Evolutionary conservation across 805 yeast species (phyloP).

Genomic region (Wickerhamiella azyma): DNA sequence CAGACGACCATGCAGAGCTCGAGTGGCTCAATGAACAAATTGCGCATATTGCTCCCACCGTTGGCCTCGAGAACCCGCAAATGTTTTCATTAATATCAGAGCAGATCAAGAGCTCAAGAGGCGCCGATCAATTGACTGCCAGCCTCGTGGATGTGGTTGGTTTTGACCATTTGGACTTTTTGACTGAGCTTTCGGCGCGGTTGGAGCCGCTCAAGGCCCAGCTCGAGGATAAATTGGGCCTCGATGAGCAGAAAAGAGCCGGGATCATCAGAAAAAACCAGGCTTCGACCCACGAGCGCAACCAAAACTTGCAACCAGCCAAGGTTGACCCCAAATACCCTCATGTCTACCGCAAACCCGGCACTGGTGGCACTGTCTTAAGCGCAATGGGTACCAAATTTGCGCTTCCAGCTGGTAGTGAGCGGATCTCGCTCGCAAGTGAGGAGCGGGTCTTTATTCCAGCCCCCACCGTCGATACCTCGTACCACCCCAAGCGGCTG

Average conservation of each 20-base stretch:
- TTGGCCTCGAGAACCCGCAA: slow-evolving; percentile 3
- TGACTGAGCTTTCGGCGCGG: slow-evolving; percentile 44
- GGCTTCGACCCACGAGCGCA: slow-evolving; percentile 12
- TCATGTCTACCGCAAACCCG: slow-evolving; percentile 60
- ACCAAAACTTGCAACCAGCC: slow-evolving; percentile 20
- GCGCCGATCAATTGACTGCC: slow-evolving; percentile 11
- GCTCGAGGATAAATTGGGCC: slow-evolving; percentile 21
- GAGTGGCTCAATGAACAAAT: slow-evolving; percentile 3
- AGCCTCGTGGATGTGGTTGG: slow-evolving; percentile 67
- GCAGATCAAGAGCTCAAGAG: background rate
- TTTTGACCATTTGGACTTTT: slow-evolving; percentile 70
- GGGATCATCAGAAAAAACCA: slow-evolving; percentile 14
- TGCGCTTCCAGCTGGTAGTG: slow-evolving; percentile 69
- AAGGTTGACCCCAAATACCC: slow-evolving; percentile 48
- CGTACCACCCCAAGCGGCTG: slow-evolving; percentile 32
- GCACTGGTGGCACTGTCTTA: slow-evolving; percentile 53
- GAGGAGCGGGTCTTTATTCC: slow-evolving; percentile 83
- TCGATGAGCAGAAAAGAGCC: slow-evolving; percentile 12
- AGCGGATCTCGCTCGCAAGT: slow-evolving; percentile 29
- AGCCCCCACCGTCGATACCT: slow-evolving; percentile 28
- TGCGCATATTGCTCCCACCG: background rate
- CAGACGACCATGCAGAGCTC: background rate
- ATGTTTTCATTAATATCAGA: background rate
- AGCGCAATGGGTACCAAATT: slow-evolving; percentile 72
- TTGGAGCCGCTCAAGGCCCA: slow-evolving; percentile 15